Evolutionary conservation across 2,329 filamentous ascomycete genomes (phyloP).

Genomic region (Aspergillus sp.): DNA sequence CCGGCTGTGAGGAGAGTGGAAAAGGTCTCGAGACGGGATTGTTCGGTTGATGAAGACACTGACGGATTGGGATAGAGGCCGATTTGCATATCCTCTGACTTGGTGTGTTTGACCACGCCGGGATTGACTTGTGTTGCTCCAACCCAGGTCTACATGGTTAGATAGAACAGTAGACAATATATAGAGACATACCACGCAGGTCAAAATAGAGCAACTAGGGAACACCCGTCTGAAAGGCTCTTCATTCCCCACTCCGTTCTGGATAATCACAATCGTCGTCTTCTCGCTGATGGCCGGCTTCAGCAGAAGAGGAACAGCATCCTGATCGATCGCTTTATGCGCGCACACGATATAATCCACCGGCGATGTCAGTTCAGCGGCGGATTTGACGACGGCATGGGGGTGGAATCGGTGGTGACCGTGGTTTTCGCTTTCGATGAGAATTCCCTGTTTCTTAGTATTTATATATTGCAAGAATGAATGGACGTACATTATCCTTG

Average conservation of each 20-base stretch:
- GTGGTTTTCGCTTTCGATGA: slow-evolving; percentile 38
- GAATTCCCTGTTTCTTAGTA: slow-evolving; percentile 30
- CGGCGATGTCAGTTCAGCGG: slow-evolving; percentile 25
- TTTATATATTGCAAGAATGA: neutral
- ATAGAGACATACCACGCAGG: slow-evolving; percentile 43
- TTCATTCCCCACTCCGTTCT: slow-evolving; percentile 40
- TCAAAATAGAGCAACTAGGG: slow-evolving; percentile 28
- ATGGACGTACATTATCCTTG: slow-evolving; percentile 27
- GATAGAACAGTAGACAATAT: no score
- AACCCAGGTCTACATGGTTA: slow-evolving; percentile 37
- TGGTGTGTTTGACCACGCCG: slow-evolving; percentile 47
- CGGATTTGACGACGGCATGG: slow-evolving; percentile 34
- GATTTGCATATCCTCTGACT: slow-evolving; percentile 52
- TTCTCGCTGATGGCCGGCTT: slow-evolving; percentile 31
- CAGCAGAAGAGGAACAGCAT: slow-evolving; percentile 29
- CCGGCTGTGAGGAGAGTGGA: slow-evolving; percentile 37
- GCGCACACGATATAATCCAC: slow-evolving; percentile 37
- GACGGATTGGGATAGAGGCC: slow-evolving; percentile 45
- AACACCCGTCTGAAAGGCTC: slow-evolving; percentile 32
- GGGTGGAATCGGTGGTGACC: slow-evolving; percentile 31
- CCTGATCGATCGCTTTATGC: slow-evolving; percentile 40
- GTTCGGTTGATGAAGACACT: slow-evolving; percentile 26
- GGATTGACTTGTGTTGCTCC: slow-evolving; percentile 49
- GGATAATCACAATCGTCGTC: slow-evolving; percentile 36
- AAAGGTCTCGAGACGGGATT: slow-evolving; percentile 37